Percentiles rank a stretch among this genome's conserved stretches.
phyloP scores from a whole-genome alignment of 2,329 filamentous ascomycete species.

The Fusarium oligoseptatum region DNA sequence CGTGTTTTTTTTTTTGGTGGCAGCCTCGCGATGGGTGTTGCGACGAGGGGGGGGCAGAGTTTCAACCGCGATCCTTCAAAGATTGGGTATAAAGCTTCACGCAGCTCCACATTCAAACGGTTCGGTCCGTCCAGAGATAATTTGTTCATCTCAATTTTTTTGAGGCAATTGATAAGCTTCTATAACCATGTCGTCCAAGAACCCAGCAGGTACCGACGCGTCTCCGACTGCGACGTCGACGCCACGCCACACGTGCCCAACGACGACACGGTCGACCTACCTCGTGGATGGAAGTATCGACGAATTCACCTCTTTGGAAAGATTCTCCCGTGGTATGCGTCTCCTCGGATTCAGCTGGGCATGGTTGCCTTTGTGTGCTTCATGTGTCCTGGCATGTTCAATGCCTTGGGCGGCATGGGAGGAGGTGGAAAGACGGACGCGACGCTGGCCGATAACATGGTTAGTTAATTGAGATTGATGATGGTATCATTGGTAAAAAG shows the following conservation, averaged over 20 bases:
- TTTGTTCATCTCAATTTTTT: background rate
- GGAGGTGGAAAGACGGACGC: constrained; percentile 67
- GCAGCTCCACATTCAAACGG: background rate
- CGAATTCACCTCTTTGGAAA: constrained; percentile 36
- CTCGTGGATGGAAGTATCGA: constrained; percentile 43
- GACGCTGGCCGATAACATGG: constrained; percentile 56
- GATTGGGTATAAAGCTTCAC: background rate
- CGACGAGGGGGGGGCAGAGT: background rate
- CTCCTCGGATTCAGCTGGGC: constrained; percentile 77
- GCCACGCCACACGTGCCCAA: background rate
- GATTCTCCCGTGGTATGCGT: constrained; percentile 72
- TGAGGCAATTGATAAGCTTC: background rate
- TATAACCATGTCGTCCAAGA: background rate
- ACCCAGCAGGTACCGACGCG: background rate
- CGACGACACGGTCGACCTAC: constrained; percentile 21
- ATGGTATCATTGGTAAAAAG: background rate
- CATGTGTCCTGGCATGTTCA: constrained; percentile 80
- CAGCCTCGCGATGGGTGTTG: constrained; percentile 2
- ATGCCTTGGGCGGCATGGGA: constrained; percentile 74
- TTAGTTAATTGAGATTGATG: constrained; percentile 20
- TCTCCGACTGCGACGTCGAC: background rate
- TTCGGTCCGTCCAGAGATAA: background rate
- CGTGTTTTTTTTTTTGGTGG: background rate
- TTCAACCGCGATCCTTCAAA: background rate
- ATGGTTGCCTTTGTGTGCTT: constrained; percentile 71